phyloP scores from a whole-genome alignment of 345 rosid species.

The Zanthoxylum bungeanum region DNA sequence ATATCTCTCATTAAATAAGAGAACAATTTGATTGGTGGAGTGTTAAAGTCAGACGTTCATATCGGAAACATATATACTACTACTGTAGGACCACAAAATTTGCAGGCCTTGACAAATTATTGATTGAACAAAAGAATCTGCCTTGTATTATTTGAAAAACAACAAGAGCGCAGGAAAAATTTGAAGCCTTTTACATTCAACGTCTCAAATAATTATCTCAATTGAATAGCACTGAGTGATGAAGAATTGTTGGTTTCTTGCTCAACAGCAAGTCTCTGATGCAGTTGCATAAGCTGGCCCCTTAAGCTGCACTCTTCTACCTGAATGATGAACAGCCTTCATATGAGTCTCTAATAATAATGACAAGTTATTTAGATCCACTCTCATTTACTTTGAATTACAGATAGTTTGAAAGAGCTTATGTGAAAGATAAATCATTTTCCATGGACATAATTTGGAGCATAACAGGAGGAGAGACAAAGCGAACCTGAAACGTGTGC shows the following conservation, averaged over 20 bases:
- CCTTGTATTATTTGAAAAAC: not conserved
- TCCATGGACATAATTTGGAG: not conserved
- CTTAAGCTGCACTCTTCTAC: slow-evolving; percentile 70
- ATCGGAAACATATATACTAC: not conserved
- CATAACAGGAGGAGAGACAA: not conserved
- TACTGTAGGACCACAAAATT: not conserved
- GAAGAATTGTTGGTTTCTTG: not conserved
- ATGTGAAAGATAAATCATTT: not conserved
- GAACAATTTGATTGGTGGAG: too few relatives aligned
- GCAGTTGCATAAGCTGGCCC: slow-evolving; percentile 60
- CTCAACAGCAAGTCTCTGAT: slow-evolving; percentile 5
- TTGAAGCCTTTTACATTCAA: not conserved
- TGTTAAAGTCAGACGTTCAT: not conserved
- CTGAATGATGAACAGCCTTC: too few relatives aligned
- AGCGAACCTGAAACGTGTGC: slow-evolving; percentile 53
- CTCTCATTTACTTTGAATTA: not conserved
- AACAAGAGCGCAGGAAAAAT: not conserved
- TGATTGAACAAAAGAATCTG: slow-evolving; percentile 6
- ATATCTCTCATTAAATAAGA: too few relatives aligned
- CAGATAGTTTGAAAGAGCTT: not conserved
- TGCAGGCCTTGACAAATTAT: not conserved
- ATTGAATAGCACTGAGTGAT: slow-evolving; percentile 5
- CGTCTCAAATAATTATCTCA: not conserved
- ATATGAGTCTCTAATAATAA: not conserved
- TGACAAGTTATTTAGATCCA: not conserved